Evolutionary conservation across 306 rosid genomes (phyloP), one percentile per base, ranked within the genome.

Genomic region (Cercis canadensis): DNA sequence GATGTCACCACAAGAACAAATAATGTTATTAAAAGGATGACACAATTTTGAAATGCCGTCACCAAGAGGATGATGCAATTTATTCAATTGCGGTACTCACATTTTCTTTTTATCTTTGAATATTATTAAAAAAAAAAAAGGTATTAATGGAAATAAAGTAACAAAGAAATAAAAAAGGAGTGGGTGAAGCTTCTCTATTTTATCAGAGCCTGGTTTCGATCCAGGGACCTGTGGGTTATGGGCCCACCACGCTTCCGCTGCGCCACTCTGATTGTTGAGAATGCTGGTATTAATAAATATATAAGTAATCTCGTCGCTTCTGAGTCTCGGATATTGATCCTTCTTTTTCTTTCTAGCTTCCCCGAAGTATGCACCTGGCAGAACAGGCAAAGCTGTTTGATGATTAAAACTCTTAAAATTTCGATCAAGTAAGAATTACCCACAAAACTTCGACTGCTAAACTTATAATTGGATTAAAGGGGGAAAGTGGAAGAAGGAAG

Each of bases 221-320:
- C 85, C 80, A 76, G 80, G 74, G 87, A 72, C 82, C 82, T 80
- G 78, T 83, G 80, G 87, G 78, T 83, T 79, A 79, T 79, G 83
- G 75, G 79, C 83, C 79, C 83, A 79, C 80, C 83, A 79, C 75
- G 83, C 83, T 82, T 83, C 82, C 80, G 81, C 87, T 76, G 83
- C 80, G 81, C 84, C 82, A 83, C 87, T 80, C 78, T 83, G 80
- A 83, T 80, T 1, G 24, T 9, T 16, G 32, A 7, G 0, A 11
- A 11, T 3, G 0, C 0, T 24, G 29, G 29, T 24, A 24, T 24
- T 1, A 24, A 24, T 24, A 24, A 24, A 24, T 24, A 24, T 24
- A 57, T 37, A n/a, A 36, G n/a, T n/a, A n/a, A n/a, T n/a, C n/a
- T n/a, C n/a, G n/a, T n/a, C n/a, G n/a, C n/a, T n/a, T n/a, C n/a